Percentiles rank a stretch among this genome's conserved stretches.
These are phyloP conservation scores for Tulasnella sp. DNA, from an alignment of 768 basidiomycete genomes.

Conservation along the genomic window DNA sequence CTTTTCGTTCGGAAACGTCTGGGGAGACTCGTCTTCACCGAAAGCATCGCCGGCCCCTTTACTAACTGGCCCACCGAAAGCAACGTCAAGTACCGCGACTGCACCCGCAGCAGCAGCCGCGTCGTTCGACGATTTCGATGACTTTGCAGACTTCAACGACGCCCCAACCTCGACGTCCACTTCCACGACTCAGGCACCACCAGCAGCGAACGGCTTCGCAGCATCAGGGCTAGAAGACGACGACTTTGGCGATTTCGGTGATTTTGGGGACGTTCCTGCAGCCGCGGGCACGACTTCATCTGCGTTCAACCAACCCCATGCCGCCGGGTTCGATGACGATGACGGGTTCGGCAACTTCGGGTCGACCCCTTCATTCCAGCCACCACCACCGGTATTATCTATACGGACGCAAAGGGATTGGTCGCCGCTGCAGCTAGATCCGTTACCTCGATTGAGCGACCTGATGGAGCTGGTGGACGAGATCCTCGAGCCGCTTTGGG, in stretches of 20 bases:
- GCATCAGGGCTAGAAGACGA: slow-evolving; percentile 35
- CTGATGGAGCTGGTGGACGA: slow-evolving; percentile 60
- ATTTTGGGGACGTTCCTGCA: slow-evolving; percentile 57
- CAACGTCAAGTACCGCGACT: neutral
- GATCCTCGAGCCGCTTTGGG: slow-evolving; percentile 66
- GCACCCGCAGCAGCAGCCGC: slow-evolving; percentile 35
- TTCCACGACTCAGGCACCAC: neutral
- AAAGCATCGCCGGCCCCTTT: slow-evolving; percentile 21
- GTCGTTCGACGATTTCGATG: slow-evolving; percentile 33
- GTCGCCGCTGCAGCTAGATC: slow-evolving; percentile 61
- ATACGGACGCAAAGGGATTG: slow-evolving; percentile 39
- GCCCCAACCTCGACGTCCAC: neutral
- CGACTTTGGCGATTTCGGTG: slow-evolving; percentile 64
- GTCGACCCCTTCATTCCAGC: slow-evolving; percentile 15
- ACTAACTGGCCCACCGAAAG: neutral
- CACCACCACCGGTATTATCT: neutral
- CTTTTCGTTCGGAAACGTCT: slow-evolving; percentile 30
- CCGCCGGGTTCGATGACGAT: slow-evolving; percentile 14
- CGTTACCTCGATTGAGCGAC: slow-evolving; percentile 54
- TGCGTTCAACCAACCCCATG: neutral
- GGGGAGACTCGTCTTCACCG: slow-evolving; percentile 23
- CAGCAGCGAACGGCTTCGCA: slow-evolving; percentile 3
- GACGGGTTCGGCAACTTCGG: slow-evolving; percentile 12
- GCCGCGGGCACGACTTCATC: neutral
- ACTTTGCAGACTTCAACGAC: slow-evolving; percentile 70